Evolutionary conservation across 78 protist genomes (phyloP).

Genomic region (Dictyostelium brefeldianum): DNA sequence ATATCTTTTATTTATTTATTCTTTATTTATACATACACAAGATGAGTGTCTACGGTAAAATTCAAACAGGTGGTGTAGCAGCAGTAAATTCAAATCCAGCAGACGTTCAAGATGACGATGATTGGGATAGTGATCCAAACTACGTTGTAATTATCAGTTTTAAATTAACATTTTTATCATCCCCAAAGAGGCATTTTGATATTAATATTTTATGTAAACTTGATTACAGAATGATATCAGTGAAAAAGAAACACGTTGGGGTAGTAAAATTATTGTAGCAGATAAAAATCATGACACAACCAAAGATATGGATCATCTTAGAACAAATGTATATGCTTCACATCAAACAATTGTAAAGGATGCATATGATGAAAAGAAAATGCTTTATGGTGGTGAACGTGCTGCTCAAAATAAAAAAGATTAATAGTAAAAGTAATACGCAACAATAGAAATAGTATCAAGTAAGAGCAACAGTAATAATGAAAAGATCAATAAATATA

Average conservation of each 20-base stretch:
- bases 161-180: no score
- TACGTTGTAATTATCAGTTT: constrained; percentile 20
- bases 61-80: constrained; percentile 30
- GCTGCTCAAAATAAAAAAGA: constrained; percentile 15
- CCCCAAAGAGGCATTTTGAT: no score
- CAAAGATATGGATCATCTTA: constrained; percentile 1
- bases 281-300: neutral
- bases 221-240: constrained; percentile 55
- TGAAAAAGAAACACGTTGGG: constrained; percentile 51
- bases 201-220: no score
- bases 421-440: neutral
- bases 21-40: neutral
- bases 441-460: no score
- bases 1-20: neutral
- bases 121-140: constrained; percentile 28
- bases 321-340: neutral
- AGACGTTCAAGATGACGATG: constrained; percentile 39
- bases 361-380: constrained; percentile 21
- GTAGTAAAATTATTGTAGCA: constrained; percentile 11
- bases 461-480: no score
- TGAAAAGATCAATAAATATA: no score
- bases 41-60: constrained; percentile 33
- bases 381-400: constrained; percentile 28
- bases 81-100: neutral
- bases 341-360: neutral